Conservation (phyloP, 2,329 filamentous ascomycete species). For the Paraphaeosphaeria sporulosa region DNA sequence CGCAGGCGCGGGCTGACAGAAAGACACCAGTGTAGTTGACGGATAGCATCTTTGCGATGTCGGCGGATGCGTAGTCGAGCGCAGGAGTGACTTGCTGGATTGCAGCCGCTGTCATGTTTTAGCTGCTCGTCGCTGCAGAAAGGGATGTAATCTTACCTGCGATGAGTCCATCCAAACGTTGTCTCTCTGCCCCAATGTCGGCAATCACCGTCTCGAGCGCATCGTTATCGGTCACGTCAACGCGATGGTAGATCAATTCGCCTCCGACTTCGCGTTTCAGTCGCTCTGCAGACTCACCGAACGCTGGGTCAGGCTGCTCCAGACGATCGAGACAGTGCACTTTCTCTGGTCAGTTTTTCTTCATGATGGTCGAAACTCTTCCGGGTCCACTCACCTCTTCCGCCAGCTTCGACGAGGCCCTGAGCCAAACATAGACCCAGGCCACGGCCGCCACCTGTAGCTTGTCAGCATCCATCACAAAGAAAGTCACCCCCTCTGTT, state of each 20-base stretch:
- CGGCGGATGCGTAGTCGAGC: conserved; percentile 72
- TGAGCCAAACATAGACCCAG: conserved; percentile 76
- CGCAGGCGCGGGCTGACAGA: conserved; percentile 66
- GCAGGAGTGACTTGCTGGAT: conserved; percentile 83
- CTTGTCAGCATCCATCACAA: conserved; percentile 19
- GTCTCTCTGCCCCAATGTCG: conserved; percentile 71
- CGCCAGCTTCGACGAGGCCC: conserved; percentile 76
- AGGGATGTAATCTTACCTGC: conserved; percentile 48
- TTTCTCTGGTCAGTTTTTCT: conserved; percentile 26
- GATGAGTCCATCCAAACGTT: conserved; percentile 79
- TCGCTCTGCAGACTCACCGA: conserved; percentile 67
- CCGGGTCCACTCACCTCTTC: conserved; percentile 58
- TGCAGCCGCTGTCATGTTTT: conserved; percentile 61
- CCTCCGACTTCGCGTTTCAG: conserved; percentile 68
- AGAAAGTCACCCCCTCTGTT: conserved; percentile 37
- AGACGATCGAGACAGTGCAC: conserved; percentile 72
- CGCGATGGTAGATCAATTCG: conserved; percentile 74
- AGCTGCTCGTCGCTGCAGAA: neutral
- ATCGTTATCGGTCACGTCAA: conserved; percentile 77
- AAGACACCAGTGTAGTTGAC: conserved; percentile 68
- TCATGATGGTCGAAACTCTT: neutral
- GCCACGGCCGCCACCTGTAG: conserved; percentile 71
- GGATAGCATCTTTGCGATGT: conserved; percentile 66
- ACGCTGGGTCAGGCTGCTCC: conserved; percentile 63
- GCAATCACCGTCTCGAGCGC: conserved; percentile 71